Evolutionary conservation across 1,284 basidiomycete species (phyloP), one percentile per base, ranked within the genome.

Genomic region (Wolfiporia cocos): DNA sequence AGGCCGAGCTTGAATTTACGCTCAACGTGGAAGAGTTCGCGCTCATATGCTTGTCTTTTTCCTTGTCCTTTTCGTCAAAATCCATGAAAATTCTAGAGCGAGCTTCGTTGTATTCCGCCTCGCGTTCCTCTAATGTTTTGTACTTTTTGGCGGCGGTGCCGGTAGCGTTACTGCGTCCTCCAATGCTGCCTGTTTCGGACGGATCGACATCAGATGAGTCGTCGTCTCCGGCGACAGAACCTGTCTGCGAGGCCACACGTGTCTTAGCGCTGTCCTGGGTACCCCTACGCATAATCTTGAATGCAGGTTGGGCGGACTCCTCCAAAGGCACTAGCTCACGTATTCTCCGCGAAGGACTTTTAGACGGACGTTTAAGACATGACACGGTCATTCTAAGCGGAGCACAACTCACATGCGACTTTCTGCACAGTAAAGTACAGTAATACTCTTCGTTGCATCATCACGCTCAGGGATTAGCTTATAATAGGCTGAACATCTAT

Each of bases 21-120:
- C 81, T 85, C 41, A 81, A 64, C 22, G 81, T 78, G 4, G 85
- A 87, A 5, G 83, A 86, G 55, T 81, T 83, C 10, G 82, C 78
- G 59, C 79, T 87, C 63, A 78, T 71, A 49, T 83, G 81, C 52
- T 78, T 81, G 39, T 83, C 84, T 59, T 86, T 85, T 43, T 70
- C 73, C 59, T 78, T 78, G 46, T 79, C 78, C 55, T 84, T 85
- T 53, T 84, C 84, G 55, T 86, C 73, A 52, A 87, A 86, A 46
- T 65, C 78, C 74, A 83, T 81, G 65, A 90, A 91, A 50, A 91
- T 91, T 42, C 87, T 75, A 28, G 78, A 80, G 33, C 88, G 78
- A 22, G 87, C 87, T 59, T 86, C 78, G 42, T 86, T 82, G 54
- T 91, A 91, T 11, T 84, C 87, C 2, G 85, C 88, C 56, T 86